Base-by-base conservation (phyloP, 495 filamentous ascomycete species). In the Pyronema domesticum region DNA sequence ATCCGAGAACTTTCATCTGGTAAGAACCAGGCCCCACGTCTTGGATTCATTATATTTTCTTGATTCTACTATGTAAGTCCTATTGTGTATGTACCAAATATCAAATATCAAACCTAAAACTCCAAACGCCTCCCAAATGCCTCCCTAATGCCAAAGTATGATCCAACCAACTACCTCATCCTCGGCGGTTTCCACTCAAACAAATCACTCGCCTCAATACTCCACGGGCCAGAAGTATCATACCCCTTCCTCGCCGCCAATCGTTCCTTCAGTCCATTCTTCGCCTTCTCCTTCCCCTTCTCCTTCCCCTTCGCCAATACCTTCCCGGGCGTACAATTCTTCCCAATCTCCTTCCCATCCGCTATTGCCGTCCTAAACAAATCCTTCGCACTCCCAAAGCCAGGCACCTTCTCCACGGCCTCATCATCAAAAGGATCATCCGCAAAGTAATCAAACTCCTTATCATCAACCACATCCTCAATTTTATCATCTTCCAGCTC, bases 181-280 rank as follows among this genome's bases (percentile, higher is more conserved):
- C 45, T 48, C 10, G 51, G 55, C 8, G 55, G 60, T 10, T 52
- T 58, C 59, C 52, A 63, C 23, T 37, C 18, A 53, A 63, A 58
- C n/a, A 63, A 37, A 46, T 52, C 53, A 35, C 43, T 46, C 3
- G 58, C 60, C 50, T 62, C 60, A 1, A 40, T 56, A 13, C 60
- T 56, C 56, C 56, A 63, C 37, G 53, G 50, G 9, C 59, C 56
- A 13, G 44, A 19, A 17, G 10, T 18, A 35, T 37, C 48, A 36
- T 51, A 51, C 2, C 13, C 30, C 11, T 34, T 51, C 9, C 48
- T 10, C 19, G 9, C 48, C 17, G 19, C 34, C 18, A 34, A 33
- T 14, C 13, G 3, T 7, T 47, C n/a, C 17, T 5, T 30, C 23
- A 30, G 5, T 1, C 23, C n/a, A n/a, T n/a, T n/a, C n/a, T n/a